Base-by-base conservation (phyloP, 2,329 filamentous ascomycete species). In the Aspergillus neotritici region DNA sequence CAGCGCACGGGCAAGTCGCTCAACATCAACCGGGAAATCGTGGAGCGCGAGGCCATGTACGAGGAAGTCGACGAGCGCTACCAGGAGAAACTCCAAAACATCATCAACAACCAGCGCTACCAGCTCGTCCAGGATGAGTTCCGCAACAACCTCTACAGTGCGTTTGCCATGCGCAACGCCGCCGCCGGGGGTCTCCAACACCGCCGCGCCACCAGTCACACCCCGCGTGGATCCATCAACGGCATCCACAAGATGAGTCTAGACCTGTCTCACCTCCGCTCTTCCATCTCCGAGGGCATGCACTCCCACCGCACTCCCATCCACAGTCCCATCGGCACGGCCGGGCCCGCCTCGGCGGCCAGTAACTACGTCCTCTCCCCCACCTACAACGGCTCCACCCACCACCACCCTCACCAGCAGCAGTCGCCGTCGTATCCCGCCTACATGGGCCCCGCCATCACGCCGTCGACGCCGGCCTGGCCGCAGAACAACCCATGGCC, bases 11-110 rank as follows among this genome's bases (percentile, higher is more conserved):
- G 90, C 31, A 86, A 88, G 54, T 81, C 78, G 2, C 76, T 96
- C 47, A 82, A 83, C 54, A 86, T 96, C 45, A 89, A 84, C 17
- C 85, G 90, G 64, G 79, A 93, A 58, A 89, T 93, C 67, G 89
- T 95, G 10, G 73, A 86, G 54, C 89, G 87, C 50, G 90, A 95
- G 63, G 88, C 94, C 63, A 94, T 95, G 87, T 96, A 96, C 61
- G 89, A 95, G 59, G 90, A 95, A 65, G 87, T 94, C 59, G 89
- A 94, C 41, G 87, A 94, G 54, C 86, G 90, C 44, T 66, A 66
- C 37, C 63, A 66, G 43, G 63, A 66, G 40, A 67, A 67, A 44
- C 61, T 64, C 28, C 60, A 64, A 33, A 60, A 58, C n/a, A 63
- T 66, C 55, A 53, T 67, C 37, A 62, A 66, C 32, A 61, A 57